A percentile compares a stretch with the other conserved stretches of the same genome.
Conservation (phyloP, 2,329 filamentous ascomycete genomes). For the Venturia effusa region DNA sequence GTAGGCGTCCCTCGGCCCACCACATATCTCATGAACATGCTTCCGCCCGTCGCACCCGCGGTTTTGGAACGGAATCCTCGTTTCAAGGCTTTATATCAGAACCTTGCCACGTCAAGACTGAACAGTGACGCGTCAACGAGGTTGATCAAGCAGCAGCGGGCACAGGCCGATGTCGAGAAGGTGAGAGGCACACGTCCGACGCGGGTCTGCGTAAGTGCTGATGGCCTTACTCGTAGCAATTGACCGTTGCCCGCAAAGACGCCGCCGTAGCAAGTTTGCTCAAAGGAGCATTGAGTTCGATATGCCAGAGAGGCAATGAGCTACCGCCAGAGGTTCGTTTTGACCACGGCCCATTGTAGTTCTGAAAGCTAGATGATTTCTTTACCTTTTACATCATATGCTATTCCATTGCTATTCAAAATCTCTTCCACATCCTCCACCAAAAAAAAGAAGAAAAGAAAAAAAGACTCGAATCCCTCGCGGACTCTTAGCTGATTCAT, state of each 20-base stretch:
- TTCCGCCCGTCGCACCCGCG: conserved; percentile 29
- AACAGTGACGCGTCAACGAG: conserved; percentile 34
- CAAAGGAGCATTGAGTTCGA: conserved; percentile 22
- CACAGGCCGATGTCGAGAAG: conserved; percentile 28
- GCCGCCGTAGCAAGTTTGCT: conserved; percentile 24
- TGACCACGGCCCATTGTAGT: neutral
- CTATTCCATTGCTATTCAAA: too few species aligned
- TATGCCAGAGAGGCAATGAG: conserved; percentile 24
- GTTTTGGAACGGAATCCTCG: conserved; percentile 30
- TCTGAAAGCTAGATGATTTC: neutral
- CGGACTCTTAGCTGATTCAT: neutral
- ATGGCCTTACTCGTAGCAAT: conserved; percentile 21
- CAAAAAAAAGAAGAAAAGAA: neutral
- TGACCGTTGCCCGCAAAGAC: conserved; percentile 24
- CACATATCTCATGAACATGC: conserved; percentile 20
- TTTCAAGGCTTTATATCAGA: conserved; percentile 35
- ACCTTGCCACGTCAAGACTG: conserved; percentile 31
- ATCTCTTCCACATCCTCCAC: too few species aligned
- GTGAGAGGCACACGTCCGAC: conserved; percentile 18
- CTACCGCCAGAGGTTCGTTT: conserved; percentile 29
- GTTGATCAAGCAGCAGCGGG: conserved; percentile 30
- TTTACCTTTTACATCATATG: neutral
- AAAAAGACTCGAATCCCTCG: neutral
- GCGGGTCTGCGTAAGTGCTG: neutral
- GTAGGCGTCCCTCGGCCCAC: neutral